phyloP scores from a whole-genome alignment of 2,329 filamentous ascomycete genomes.

The Neocatenulostroma microsporum region DNA sequence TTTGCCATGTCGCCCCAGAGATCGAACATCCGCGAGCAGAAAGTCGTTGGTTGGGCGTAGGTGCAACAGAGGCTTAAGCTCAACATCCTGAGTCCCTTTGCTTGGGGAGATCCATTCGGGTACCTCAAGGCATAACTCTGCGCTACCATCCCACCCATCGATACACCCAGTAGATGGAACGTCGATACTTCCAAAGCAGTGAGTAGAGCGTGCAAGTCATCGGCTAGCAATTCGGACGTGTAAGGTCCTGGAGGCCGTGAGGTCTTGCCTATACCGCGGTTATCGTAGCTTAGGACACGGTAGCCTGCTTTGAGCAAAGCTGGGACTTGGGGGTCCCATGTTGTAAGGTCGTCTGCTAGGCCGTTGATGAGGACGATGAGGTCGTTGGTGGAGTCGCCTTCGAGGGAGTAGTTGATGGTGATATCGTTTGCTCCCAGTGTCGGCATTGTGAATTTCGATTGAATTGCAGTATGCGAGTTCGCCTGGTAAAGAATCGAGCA shows the following conservation, averaged over 20 bases:
- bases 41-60: constrained; percentile 15
- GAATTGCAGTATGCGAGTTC: too few species aligned
- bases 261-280: constrained; percentile 18
- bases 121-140: constrained; percentile 17
- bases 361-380: constrained; percentile 20
- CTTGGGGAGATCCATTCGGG: constrained; percentile 9
- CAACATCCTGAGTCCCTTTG: constrained; percentile 8
- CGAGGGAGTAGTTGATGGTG: constrained; percentile 15
- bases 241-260: constrained; percentile 15
- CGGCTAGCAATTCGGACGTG: constrained; percentile 14
- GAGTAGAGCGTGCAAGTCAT: constrained; percentile 17
- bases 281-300: constrained; percentile 18
- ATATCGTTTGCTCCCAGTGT: constrained; percentile 12
- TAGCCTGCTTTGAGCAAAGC: constrained; percentile 14
- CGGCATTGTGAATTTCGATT: too few species aligned
- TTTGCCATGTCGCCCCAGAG: constrained; percentile 18
- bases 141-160: constrained; percentile 22
- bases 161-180: constrained; percentile 20
- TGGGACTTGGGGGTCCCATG: constrained; percentile 15
- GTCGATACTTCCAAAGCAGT: constrained; percentile 4
- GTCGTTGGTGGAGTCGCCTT: constrained; percentile 3
- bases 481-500: too few species aligned
- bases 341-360: constrained; percentile 18
- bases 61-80: constrained; percentile 18
- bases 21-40: constrained; percentile 18